Conservation (phyloP, 179 eudicot species). For the Drosera spatulata region DNA sequence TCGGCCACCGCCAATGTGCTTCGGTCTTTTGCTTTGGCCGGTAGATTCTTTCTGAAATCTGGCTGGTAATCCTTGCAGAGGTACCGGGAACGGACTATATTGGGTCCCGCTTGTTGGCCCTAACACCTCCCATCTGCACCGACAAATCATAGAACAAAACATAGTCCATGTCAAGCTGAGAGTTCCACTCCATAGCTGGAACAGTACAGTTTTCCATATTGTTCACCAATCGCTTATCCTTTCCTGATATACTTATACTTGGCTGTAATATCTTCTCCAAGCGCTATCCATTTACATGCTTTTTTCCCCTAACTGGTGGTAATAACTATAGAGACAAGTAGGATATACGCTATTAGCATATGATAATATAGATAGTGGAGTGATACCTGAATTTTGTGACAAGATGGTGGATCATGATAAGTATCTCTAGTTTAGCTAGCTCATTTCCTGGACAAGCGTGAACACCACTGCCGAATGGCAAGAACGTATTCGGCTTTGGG, state of each 20-base stretch:
- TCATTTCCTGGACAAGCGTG: conserved; percentile 71
- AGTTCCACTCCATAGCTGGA: too few relatives aligned
- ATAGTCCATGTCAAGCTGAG: background rate
- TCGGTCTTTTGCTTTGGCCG: background rate
- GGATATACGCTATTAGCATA: too few relatives aligned
- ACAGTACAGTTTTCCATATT: too few relatives aligned
- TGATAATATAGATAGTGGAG: too few relatives aligned
- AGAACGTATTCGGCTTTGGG: conserved; percentile 46
- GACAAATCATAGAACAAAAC: conserved; percentile 3
- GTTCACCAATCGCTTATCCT: too few relatives aligned
- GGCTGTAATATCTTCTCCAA: too few relatives aligned
- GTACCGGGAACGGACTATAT: conserved; percentile 13
- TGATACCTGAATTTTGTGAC: conserved; percentile 50
- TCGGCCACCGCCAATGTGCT: conserved; percentile 3
- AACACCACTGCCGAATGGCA: conserved; percentile 62
- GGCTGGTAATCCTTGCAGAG: conserved; percentile 11
- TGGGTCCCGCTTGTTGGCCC: conserved; percentile 6
- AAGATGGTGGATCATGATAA: conserved; percentile 46
- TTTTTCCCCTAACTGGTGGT: too few relatives aligned
- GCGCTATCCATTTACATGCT: too few relatives aligned
- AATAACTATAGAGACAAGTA: too few relatives aligned
- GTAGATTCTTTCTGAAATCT: conserved; percentile 23
- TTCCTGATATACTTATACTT: too few relatives aligned
- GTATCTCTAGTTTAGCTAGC: conserved; percentile 55
- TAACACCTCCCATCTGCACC: conserved; percentile 11